These are phyloP conservation scores for Citrus glauca DNA, from an alignment of 345 rosid species.

Conservation along the genomic window DNA sequence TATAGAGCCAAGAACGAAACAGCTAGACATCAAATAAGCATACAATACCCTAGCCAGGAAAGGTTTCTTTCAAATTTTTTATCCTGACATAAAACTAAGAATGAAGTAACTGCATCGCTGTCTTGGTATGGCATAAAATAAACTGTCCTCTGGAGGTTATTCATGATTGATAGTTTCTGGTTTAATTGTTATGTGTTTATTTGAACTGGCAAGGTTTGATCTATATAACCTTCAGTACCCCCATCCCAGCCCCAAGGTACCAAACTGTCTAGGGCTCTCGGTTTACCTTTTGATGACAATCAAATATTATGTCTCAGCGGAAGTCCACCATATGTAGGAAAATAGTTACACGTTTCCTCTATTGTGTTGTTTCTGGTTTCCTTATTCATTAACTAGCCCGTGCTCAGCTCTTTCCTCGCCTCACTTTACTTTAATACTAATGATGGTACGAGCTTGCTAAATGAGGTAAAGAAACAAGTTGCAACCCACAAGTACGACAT, in stretches of 20 bases:
- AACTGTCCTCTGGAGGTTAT: not conserved
- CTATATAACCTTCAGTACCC: not conserved
- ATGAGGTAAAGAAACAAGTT: slow-evolving; percentile 95
- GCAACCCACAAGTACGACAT: slow-evolving; percentile 79
- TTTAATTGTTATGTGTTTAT: not conserved
- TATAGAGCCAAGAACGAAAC: not conserved
- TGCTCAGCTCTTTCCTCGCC: not conserved
- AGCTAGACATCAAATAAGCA: not conserved
- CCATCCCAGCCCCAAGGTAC: not conserved
- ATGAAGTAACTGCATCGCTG: not conserved
- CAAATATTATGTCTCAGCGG: not conserved
- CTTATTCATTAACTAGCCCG: not conserved
- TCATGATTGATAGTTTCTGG: not conserved
- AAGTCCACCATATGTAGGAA: not conserved
- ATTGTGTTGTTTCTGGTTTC: not conserved
- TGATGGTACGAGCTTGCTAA: slow-evolving; percentile 86
- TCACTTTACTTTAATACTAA: not conserved
- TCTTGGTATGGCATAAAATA: not conserved
- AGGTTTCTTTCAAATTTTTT: not conserved
- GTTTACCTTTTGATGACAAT: not conserved
- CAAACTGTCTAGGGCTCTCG: not conserved
- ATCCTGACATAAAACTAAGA: not conserved
- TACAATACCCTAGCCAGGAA: not conserved
- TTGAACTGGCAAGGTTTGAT: not conserved
- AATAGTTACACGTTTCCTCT: not conserved